A percentile compares a stretch with the other conserved stretches of the same genome.
phyloP scores from a whole-genome alignment of 2,329 filamentous ascomycete genomes.

The Myriosclerotinia duriaeana region DNA sequence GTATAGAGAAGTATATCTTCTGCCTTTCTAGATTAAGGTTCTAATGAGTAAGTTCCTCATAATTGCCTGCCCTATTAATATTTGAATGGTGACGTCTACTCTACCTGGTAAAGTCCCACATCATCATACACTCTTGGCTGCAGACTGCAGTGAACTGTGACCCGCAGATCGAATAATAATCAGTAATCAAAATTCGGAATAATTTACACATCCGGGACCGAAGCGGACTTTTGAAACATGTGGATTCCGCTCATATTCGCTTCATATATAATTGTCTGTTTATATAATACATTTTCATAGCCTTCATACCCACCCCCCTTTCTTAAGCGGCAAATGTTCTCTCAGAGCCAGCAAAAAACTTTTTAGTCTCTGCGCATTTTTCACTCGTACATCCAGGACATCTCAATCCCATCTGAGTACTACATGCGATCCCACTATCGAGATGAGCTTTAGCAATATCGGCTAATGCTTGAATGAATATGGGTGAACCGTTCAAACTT shows the following conservation, averaged over 20 bases:
- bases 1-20: not conserved
- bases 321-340: slow-evolving; percentile 28
- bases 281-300: not conserved
- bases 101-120: not conserved
- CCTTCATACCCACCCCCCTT: not conserved
- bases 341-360: slow-evolving; percentile 52
- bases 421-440: slow-evolving; percentile 65
- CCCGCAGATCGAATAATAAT: not conserved
- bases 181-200: not conserved
- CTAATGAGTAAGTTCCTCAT: not conserved
- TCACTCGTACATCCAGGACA: slow-evolving; percentile 94
- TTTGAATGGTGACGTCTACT: not conserved
- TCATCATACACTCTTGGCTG: not conserved
- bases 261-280: not conserved
- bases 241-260: not conserved
- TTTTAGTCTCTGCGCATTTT: slow-evolving; percentile 75
- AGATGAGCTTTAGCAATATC: slow-evolving; percentile 83
- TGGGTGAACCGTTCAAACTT: slow-evolving; percentile 83
- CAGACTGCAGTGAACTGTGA: not conserved
- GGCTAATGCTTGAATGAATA: slow-evolving; percentile 88
- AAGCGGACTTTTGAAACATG: not conserved
- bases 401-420: slow-evolving; percentile 81
- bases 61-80: not conserved
- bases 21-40: too few species aligned
- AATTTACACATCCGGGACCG: not conserved